Conservation (phyloP, 1,139 yeast species). For the Magnusiomyces fungicola region DNA sequence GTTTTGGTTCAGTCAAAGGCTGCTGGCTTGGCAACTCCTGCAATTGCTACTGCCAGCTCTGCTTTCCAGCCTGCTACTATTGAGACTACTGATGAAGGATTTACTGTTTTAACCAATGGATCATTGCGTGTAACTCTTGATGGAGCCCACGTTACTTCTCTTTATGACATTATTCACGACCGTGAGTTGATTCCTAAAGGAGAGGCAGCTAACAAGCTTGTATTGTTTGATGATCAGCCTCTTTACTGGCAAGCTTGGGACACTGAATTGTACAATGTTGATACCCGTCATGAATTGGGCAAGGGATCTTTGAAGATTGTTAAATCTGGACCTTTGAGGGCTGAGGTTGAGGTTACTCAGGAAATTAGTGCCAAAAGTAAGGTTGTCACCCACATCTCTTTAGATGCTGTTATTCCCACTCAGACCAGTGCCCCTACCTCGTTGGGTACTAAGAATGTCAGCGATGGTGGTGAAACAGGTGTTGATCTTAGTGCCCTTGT, state of each 20-base stretch:
- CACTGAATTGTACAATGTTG: constrained; percentile 79
- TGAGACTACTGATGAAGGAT: constrained; percentile 32
- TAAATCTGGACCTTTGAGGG: constrained; percentile 50
- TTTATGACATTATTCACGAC: constrained; percentile 51
- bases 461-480: constrained; percentile 21
- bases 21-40: constrained; percentile 19
- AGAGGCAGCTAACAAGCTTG: constrained; percentile 65
- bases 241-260: constrained; percentile 95
- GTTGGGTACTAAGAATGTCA: too few species aligned
- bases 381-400: constrained; percentile 62
- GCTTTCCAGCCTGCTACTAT: not conserved
- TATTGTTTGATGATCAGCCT: constrained; percentile 84
- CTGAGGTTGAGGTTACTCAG: constrained; percentile 52
- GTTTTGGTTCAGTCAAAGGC: constrained; percentile 16
- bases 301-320: constrained; percentile 42
- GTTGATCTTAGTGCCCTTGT: constrained; percentile 36
- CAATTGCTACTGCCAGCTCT: constrained; percentile 11
- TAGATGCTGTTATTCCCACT: constrained; percentile 53
- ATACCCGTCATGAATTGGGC: constrained; percentile 49
- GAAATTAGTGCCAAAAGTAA: constrained; percentile 49
- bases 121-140: constrained; percentile 52
- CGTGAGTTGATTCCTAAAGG: constrained; percentile 63
- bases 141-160: constrained; percentile 60
- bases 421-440: constrained; percentile 22
- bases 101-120: constrained; percentile 48